Evolutionary conservation across 129 eudicot genomes (phyloP), one percentile per base, ranked within the genome.

Genomic region (Gnaphalium uliginosum): DNA sequence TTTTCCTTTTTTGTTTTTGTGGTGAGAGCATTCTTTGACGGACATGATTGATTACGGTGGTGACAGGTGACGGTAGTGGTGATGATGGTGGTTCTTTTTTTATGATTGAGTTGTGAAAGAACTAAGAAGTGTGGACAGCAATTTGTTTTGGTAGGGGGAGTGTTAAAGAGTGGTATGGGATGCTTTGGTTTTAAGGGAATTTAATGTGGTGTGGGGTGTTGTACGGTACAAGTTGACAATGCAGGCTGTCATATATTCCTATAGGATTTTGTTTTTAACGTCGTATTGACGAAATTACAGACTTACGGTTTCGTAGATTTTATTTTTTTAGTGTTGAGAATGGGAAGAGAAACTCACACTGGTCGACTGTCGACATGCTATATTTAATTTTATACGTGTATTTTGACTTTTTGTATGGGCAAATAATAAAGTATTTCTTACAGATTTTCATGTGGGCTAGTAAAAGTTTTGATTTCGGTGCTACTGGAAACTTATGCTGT

Each of bases 21-120:
- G 90, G 92, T 87, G 96, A 84, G 68, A 53, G 88, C 91, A 86
- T 65, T 85, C 86, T 26, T 87, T 83, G 39, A 71, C 85, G 51
- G 87, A 66, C 95, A 88, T 90, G 80, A 39, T 27, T 27, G 26
- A 19, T 60, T 56, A 19, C 80, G 63, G 68, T 21, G 59, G 73
- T 72, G 15, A 60, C 26, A 54, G 76, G 78, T 18, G 75, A 80
- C 26, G 78, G 27, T 22, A 1, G 22, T 15, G 76, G 78, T 37
- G 76, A 78, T 21, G 41, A 72, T 11, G 76, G 8, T 37, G 58
- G 4, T 8, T 39, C n/a, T 57, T 2, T 57, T 22, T 17, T 50
- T 3, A 23, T 35, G 18, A 17, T 18, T 24, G 33, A 68, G 73
- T 11, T 43, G n/a, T 29, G n/a, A 46, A 17, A 24, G n/a, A n/a